Evolutionary conservation across 768 basidiomycete genomes (phyloP), one percentile per base, ranked within the genome.

Genomic region (Dentipellis fragilis): DNA sequence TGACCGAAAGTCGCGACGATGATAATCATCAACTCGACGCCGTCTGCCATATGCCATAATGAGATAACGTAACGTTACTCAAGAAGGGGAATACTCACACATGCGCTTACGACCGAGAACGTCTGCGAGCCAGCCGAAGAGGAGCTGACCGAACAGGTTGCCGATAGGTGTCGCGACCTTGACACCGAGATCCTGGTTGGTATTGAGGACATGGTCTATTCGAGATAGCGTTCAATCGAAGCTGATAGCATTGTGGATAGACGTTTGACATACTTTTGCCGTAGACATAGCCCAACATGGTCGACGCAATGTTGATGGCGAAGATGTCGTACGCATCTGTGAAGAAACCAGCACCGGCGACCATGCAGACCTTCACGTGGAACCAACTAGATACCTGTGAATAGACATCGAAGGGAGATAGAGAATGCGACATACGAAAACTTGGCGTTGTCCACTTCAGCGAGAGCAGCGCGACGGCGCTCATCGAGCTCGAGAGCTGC

Each of bases 261-360:
- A 42, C 2, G 14, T 2, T 4, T 19, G 48, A 59, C 60, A 29
- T 50, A 71, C 71, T 62, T 14, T 66, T 54, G 47, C 81, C 80
- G 53, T 93, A 93, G 55, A 93, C 83, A 64, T 85, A 89, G 22
- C 85, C 89, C 55, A 95, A 70, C 89, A 94, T 93, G 0, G 75
- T 75, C 0, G 87, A 81, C 0, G 81, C 90, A 47, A 94, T 88
- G 68, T 85, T 90, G 71, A 94, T 94, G 7, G 89, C 87, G 64
- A 93, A 96, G 57, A 94, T 85, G 59, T 92, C 90, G 63, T 89
- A 83, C 80, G 85, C 83, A 71, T 89, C 91, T 50, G 92, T 92
- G 75, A 93, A 94, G 78, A 94, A 93, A 23, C 92, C 92, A 10
- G 86, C 86, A 62, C 92, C 89, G 2, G 89, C 74, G 40, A 75